Evolutionary conservation across 139 green algal species (phyloP).

Genomic region (Coccomyxa sp.): DNA sequence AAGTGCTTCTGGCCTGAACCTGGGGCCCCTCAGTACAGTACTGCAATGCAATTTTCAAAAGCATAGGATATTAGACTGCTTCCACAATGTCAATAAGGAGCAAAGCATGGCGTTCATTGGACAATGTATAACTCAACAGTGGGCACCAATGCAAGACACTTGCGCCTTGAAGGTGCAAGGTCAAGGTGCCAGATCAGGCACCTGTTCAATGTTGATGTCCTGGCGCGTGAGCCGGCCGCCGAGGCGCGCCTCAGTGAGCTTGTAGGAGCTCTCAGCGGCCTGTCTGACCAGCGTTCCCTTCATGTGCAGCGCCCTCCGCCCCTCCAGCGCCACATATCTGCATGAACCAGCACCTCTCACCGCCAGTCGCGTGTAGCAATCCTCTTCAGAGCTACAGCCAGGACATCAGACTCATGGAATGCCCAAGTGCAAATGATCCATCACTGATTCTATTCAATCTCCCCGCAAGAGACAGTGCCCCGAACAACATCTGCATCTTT

Average conservation of each 20-base stretch:
- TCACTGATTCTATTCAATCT: neutral
- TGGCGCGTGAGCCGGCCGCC: slow-evolving; percentile 77
- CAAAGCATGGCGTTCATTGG: no score
- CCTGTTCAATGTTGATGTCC: slow-evolving; percentile 79
- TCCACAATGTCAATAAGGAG: no score
- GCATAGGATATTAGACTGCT: no score
- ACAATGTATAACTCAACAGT: no score
- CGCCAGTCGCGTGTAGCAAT: neutral
- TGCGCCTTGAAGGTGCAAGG: no score
- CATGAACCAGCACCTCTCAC: neutral
- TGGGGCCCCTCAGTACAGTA: no score
- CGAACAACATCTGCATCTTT: no score
- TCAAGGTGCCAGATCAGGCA: slow-evolving; percentile 6
- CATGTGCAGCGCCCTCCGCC: slow-evolving; percentile 47
- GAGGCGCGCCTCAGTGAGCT: slow-evolving; percentile 64
- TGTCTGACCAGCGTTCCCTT: slow-evolving; percentile 78
- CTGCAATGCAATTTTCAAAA: no score
- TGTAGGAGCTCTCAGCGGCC: slow-evolving; percentile 63
- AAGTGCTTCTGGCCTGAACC: no score
- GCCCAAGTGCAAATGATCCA: neutral
- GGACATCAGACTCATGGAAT: no score
- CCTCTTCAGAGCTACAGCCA: no score
- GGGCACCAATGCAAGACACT: no score
- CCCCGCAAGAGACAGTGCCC: neutral
- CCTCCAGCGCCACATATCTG: slow-evolving; percentile 57